Evolutionary conservation across 148 eudicot species (phyloP).

Genomic region (Gaultheria prostrata): DNA sequence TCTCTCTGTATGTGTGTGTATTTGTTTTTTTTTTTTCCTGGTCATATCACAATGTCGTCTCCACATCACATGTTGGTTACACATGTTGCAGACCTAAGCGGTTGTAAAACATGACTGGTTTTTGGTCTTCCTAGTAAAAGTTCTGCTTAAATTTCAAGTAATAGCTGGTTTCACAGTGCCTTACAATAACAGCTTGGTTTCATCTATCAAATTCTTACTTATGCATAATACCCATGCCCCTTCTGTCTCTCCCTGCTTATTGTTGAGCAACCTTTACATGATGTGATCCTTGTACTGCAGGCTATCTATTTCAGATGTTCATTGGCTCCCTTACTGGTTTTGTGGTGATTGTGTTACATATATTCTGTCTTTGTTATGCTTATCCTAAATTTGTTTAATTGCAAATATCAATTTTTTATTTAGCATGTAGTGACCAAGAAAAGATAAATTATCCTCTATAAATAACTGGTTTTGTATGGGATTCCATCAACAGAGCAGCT

Average conservation of each 20-base stretch:
- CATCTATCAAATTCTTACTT: background rate
- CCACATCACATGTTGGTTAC: background rate
- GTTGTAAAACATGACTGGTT: background rate
- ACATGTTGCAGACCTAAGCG: background rate
- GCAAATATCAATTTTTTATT: background rate
- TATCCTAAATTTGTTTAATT: background rate
- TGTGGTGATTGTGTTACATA: background rate
- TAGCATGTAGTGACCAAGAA: background rate
- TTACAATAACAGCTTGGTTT: background rate
- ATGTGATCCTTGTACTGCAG: background rate
- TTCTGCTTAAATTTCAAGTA: background rate
- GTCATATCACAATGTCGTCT: background rate
- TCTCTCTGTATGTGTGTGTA: background rate
- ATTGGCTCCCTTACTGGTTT: background rate
- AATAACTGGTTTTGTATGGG: background rate
- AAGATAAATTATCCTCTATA: background rate
- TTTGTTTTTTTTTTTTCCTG: background rate
- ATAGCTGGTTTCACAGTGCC: background rate
- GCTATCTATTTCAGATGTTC: background rate
- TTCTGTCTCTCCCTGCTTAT: background rate
- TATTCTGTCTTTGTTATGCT: background rate
- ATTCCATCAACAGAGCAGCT: background rate
- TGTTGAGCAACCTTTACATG: conserved; percentile 13
- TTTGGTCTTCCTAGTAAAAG: background rate
- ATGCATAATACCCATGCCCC: background rate